Evolutionary conservation across 148 eudicot genomes (phyloP).

Genomic region (Dianthus caryophyllus): DNA sequence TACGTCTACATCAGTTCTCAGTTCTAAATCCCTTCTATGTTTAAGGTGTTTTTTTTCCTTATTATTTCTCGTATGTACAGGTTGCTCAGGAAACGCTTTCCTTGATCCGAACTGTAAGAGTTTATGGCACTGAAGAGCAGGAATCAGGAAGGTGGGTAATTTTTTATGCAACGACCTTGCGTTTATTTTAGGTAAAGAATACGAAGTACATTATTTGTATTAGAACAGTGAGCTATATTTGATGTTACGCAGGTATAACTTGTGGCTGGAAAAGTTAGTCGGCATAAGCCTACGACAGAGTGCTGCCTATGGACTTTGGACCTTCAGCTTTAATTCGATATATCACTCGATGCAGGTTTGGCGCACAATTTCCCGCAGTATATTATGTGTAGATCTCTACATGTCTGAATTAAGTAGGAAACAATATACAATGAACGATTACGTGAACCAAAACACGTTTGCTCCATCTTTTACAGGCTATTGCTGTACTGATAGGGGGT

Average conservation of each 20-base stretch:
- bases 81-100: conserved; percentile 96
- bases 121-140: conserved; percentile 84
- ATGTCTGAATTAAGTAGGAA: too few relatives aligned
- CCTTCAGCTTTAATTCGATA: conserved; percentile 73
- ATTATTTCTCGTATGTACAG: conserved; percentile 29
- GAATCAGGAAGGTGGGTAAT: conserved; percentile 67
- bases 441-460: neutral
- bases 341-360: conserved; percentile 91
- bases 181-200: too few relatives aligned
- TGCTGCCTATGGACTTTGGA: conserved; percentile 96
- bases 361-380: neutral
- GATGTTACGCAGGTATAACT: conserved; percentile 49
- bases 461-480: conserved; percentile 37
- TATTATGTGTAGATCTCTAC: too few relatives aligned
- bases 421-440: too few relatives aligned
- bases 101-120: conserved; percentile 90
- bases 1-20: conserved; percentile 19
- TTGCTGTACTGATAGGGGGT: conserved; percentile 94
- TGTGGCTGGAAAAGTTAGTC: conserved; percentile 80
- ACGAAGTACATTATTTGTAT: neutral
- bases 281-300: conserved; percentile 75
- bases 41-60: neutral
- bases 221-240: neutral
- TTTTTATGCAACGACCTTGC: neutral
- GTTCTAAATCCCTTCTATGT: too few relatives aligned